Percentiles rank a stretch among this genome's conserved stretches.
phyloP scores from a whole-genome alignment of 1,284 basidiomycete genomes.

The Leccinum proliferum region DNA sequence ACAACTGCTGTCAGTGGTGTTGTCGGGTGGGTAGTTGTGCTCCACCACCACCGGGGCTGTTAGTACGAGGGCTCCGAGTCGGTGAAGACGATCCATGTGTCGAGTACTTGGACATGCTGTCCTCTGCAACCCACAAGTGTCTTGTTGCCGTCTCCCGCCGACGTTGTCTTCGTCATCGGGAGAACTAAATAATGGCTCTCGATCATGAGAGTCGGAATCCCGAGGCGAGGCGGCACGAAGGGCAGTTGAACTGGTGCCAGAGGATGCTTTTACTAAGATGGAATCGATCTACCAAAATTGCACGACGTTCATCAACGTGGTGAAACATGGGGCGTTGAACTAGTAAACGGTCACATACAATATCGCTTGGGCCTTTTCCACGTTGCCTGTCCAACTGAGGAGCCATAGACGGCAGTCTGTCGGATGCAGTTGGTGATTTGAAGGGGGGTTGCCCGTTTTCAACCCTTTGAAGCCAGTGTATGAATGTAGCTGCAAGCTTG shows the following conservation, averaged over 20 bases:
- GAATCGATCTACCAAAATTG: constrained; percentile 90
- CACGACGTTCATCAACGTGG: constrained; percentile 87
- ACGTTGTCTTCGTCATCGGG: constrained; percentile 33
- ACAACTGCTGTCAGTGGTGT: constrained; percentile 16
- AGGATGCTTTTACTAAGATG: constrained; percentile 66
- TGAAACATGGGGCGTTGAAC: constrained; percentile 6
- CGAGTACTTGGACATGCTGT: constrained; percentile 27
- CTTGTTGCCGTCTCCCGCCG: constrained; percentile 24
- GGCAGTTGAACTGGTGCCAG: constrained; percentile 28
- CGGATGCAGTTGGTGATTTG: constrained; percentile 67
- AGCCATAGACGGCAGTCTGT: constrained; percentile 91
- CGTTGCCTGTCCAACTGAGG: constrained; percentile 69
- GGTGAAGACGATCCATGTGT: constrained; percentile 28
- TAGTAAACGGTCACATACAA: constrained; percentile 49
- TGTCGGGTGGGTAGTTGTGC: constrained; percentile 61
- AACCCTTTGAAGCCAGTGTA: constrained; percentile 57
- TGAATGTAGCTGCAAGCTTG: too few relatives aligned
- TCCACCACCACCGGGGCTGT: constrained; percentile 27
- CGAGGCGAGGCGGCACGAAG: constrained; percentile 35
- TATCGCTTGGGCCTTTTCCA: constrained; percentile 71
- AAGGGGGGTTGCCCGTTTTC: constrained; percentile 76
- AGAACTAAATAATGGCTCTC: constrained; percentile 52
- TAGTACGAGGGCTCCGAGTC: constrained; percentile 13
- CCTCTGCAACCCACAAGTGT: constrained; percentile 28
- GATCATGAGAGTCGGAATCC: constrained; percentile 39